Conservation (phyloP, 805 yeast genomes). For the Teunomyces gatunensis region DNA sequence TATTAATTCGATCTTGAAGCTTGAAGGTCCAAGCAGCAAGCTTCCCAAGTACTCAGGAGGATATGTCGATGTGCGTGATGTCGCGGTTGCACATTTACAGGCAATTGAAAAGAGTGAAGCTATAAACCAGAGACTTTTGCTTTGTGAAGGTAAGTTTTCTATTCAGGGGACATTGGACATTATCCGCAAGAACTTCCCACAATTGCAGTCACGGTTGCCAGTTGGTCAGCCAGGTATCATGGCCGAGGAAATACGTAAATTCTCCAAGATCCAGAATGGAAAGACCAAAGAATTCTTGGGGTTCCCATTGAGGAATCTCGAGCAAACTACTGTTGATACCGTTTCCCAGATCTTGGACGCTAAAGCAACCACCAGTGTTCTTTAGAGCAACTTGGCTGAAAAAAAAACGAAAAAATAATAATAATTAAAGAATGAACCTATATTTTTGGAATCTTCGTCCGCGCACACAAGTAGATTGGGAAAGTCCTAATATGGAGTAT, state of each 20-base stretch:
- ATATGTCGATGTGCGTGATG: slow-evolving; percentile 47
- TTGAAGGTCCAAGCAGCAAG: slow-evolving; percentile 14
- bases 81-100: slow-evolving; percentile 43
- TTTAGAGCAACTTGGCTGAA: background rate
- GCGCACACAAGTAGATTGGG: too few relatives aligned
- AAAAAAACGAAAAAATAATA: background rate
- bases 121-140: slow-evolving; percentile 11
- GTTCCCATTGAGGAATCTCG: slow-evolving; percentile 16
- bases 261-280: slow-evolving; percentile 6
- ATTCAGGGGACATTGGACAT: slow-evolving; percentile 23
- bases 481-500: background rate
- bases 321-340: slow-evolving; percentile 20
- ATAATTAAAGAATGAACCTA: background rate
- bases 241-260: background rate
- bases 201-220: slow-evolving; percentile 9
- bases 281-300: slow-evolving; percentile 19
- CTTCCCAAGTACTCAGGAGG: slow-evolving; percentile 19
- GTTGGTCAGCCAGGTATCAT: slow-evolving; percentile 1
- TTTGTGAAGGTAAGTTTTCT: slow-evolving; percentile 14
- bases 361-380: background rate
- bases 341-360: slow-evolving; percentile 17
- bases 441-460: too few relatives aligned
- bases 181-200: slow-evolving; percentile 20
- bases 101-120: slow-evolving; percentile 31
- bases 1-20: slow-evolving; percentile 40